Evolutionary conservation across 208 protist genomes (phyloP), one percentile per base, ranked within the genome.

Genomic region (Balamuthia mandrillaris): DNA sequence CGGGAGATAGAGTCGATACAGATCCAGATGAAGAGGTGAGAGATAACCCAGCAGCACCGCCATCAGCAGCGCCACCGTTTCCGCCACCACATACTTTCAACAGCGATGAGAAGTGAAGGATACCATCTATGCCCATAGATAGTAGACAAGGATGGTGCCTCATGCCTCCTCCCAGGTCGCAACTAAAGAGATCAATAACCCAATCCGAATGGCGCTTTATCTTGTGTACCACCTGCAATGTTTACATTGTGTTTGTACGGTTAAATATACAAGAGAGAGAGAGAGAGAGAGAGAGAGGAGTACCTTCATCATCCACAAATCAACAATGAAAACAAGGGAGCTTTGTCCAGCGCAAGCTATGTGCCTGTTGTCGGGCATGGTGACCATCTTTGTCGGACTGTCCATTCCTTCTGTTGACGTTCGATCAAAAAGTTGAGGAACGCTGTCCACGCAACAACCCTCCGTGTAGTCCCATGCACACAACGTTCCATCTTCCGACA

Each of bases 281-380:
- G 9, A 12, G 6, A 12, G 24, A 2, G 14, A 3, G 18, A 47
- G 21, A 18, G 60, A 41, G 16, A 37, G 44, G 21, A 68, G 33
- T 45, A 68, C 70, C 70, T 78, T 24, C 70, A 78, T 78, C 45
- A 49, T 58, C 45, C 45, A 78, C 42, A 78, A n/a, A 37, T 78
- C 70, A 31, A 78, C 70, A 31, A 78, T 78, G 24, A 60, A 60
- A 49, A 78, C 58, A 4, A 60, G 47, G 27, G 70, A 10, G 0
- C 47, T 78, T 33, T 78, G 70, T 1, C 70, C 70, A 39, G 70
- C 52, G 41, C 52, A 60, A n/a, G 70, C 70, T 4, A 78, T 49
- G 33, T 78, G 70, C 1, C 70, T 42, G 2, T 49, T 29, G 45
- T 78, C 70, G 18, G 70, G 70, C 18, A 78, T 42, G 45, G 70